These are phyloP conservation scores for Corymbia citriodora DNA, from an alignment of 441 rosid species.

Conservation along the genomic window DNA sequence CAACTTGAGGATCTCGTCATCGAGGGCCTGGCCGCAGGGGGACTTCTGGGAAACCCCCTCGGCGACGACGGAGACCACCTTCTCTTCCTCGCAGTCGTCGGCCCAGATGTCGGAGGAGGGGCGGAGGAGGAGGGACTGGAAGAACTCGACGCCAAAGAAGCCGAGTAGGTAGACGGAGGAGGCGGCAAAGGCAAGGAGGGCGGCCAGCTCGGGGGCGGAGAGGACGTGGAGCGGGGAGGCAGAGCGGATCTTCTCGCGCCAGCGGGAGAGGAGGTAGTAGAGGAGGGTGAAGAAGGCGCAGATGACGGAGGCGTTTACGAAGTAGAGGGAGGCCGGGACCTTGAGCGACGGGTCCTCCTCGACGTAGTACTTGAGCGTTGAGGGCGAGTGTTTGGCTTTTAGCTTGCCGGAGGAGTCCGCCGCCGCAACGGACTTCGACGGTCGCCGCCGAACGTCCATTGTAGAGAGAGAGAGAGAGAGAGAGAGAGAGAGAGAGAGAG, in stretches of 20 bases:
- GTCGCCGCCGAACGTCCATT: background rate
- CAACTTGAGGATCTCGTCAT: background rate
- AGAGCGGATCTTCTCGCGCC: constrained; percentile 14
- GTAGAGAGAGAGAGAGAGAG: background rate
- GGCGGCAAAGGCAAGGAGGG: background rate
- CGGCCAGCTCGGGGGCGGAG: constrained; percentile 5
- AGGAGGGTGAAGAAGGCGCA: constrained; percentile 3
- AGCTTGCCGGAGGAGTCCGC: background rate
- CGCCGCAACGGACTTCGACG: background rate
- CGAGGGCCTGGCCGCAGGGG: background rate
- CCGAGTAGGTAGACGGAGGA: background rate
- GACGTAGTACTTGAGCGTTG: background rate
- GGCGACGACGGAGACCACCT: background rate
- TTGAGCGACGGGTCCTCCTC: background rate
- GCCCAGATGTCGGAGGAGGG: constrained; percentile 10
- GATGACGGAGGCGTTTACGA: background rate
- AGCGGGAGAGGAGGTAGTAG: constrained; percentile 10
- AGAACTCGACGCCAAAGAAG: constrained; percentile 11
- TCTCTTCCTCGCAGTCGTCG: background rate
- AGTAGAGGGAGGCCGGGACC: background rate
- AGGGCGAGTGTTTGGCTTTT: background rate
- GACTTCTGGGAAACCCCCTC: background rate
- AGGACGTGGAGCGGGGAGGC: constrained; percentile 3
- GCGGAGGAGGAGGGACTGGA: constrained; percentile 12
- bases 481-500: background rate